phyloP scores from a whole-genome alignment of 768 basidiomycete genomes.

The Phylloporus arenicola region DNA sequence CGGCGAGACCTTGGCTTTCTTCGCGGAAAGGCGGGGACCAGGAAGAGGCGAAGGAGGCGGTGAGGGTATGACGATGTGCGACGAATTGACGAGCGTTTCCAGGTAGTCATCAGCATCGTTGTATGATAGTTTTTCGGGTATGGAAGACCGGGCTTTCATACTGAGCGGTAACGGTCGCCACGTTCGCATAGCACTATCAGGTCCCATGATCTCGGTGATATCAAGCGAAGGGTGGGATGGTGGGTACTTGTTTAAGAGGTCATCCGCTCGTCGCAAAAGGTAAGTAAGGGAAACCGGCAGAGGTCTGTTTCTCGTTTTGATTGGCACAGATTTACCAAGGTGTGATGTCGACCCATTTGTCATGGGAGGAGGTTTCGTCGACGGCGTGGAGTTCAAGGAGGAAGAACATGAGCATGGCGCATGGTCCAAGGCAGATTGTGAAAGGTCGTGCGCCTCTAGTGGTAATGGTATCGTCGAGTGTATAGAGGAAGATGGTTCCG shows the following conservation, averaged over 20 bases:
- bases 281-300: slow-evolving; percentile 38
- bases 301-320: slow-evolving; percentile 17
- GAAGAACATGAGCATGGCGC: slow-evolving; percentile 7
- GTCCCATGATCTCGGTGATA: slow-evolving; percentile 64
- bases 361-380: not conserved
- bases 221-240: slow-evolving; percentile 51
- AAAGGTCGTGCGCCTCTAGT: not conserved
- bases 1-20: slow-evolving; percentile 16
- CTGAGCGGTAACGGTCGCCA: slow-evolving; percentile 43
- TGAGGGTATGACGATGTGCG: slow-evolving; percentile 22
- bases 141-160: slow-evolving; percentile 1
- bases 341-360: not conserved
- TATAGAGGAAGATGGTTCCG: not conserved
- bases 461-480: not conserved
- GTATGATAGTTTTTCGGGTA: slow-evolving; percentile 21
- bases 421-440: not conserved
- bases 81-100: slow-evolving; percentile 21
- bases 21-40: slow-evolving; percentile 7
- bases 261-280: slow-evolving; percentile 55
- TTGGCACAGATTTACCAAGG: not conserved
- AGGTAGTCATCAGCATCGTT: slow-evolving; percentile 25
- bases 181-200: slow-evolving; percentile 69
- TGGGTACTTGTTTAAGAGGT: slow-evolving; percentile 52
- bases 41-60: slow-evolving; percentile 20
- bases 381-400: not conserved